phyloP scores from a whole-genome alignment of 139 green algal genomes.

The Spirogloea muscicola region DNA sequence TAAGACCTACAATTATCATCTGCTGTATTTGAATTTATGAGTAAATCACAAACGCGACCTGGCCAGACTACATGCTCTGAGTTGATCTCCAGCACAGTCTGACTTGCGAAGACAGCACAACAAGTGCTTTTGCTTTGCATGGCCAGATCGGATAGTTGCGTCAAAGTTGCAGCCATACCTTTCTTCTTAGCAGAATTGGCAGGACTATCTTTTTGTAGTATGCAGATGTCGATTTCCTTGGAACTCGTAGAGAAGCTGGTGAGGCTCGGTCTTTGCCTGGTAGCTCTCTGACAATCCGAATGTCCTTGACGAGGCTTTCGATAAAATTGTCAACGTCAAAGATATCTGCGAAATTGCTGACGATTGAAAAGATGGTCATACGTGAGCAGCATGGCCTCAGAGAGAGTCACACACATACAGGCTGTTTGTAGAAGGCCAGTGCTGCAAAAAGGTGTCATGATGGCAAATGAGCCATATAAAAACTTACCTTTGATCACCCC shows the following conservation, averaged over 20 bases:
- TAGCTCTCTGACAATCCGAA: background rate
- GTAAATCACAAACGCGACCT: too few species aligned
- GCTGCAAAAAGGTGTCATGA: background rate
- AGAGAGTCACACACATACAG: background rate
- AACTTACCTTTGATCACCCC: slow-evolving; percentile 13
- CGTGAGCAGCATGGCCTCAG: background rate
- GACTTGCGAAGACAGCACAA: too few species aligned
- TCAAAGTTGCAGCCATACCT: too few species aligned
- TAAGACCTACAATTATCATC: too few species aligned
- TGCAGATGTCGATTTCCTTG: background rate
- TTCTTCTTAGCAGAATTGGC: background rate
- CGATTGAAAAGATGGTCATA: background rate
- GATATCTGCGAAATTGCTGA: slow-evolving; percentile 10
- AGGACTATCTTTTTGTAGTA: background rate
- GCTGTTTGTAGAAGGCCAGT: background rate
- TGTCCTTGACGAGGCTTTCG: background rate
- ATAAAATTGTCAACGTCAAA: slow-evolving; percentile 31
- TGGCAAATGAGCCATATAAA: background rate
- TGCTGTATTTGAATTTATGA: too few species aligned
- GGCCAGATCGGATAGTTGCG: too few species aligned
- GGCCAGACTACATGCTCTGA: too few species aligned
- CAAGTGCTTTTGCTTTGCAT: too few species aligned
- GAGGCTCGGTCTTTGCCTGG: background rate
- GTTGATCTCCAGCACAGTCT: too few species aligned
- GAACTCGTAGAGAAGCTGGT: background rate